These are phyloP conservation scores for Populus davidiana DNA, from an alignment of 345 rosid species.

Conservation along the genomic window DNA sequence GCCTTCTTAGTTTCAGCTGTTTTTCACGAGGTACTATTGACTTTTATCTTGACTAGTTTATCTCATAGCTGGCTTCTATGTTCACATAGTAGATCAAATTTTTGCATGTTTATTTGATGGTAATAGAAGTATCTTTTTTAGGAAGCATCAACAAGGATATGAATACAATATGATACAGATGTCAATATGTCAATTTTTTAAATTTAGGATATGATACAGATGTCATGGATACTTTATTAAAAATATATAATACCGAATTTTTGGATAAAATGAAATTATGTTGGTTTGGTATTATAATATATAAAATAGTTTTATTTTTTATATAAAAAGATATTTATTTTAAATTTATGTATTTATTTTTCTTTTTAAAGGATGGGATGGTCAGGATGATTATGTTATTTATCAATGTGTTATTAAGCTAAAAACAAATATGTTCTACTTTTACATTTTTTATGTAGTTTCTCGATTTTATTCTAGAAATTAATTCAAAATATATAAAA, in stretches of 20 bases:
- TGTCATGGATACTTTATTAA: neutral
- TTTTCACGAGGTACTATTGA: constrained; percentile 78
- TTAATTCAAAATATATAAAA: neutral
- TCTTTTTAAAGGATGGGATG: too few species aligned
- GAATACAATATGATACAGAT: neutral
- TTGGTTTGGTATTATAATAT: too few species aligned
- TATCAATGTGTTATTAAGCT: too few species aligned
- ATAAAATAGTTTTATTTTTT: too few species aligned
- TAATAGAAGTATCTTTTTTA: neutral
- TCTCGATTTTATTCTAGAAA: neutral
- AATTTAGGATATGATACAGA: neutral
- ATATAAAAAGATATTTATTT: too few species aligned
- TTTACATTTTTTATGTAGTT: neutral
- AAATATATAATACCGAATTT: neutral
- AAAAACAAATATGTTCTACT: too few species aligned
- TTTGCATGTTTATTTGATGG: neutral
- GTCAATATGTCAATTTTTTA: neutral
- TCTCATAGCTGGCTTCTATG: neutral
- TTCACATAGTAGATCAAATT: neutral
- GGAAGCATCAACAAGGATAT: neutral
- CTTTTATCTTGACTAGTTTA: neutral
- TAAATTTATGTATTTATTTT: too few species aligned
- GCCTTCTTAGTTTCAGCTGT: constrained; percentile 82
- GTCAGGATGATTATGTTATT: too few species aligned
- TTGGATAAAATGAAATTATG: too few species aligned